Evolutionary conservation across 2,329 filamentous ascomycete species (phyloP).

Genomic region (Verticillium albo-atrum): DNA sequence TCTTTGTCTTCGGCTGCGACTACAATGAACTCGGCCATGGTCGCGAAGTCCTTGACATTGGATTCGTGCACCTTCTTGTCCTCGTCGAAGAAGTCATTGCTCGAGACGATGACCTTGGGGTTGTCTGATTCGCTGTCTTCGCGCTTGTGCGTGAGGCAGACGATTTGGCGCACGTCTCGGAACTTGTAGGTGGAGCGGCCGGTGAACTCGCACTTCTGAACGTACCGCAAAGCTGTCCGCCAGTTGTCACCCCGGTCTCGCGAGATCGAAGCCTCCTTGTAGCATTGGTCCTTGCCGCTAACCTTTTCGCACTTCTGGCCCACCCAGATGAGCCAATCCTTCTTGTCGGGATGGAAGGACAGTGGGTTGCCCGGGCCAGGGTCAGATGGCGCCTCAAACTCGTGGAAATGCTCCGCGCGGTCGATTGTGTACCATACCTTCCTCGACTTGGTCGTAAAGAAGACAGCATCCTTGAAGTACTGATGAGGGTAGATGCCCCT

Average conservation of each 20-base stretch:
- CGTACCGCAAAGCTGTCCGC: slow-evolving; percentile 69
- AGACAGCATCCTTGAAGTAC: slow-evolving; percentile 80
- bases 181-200: slow-evolving; percentile 55
- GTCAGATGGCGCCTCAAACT: slow-evolving; percentile 65
- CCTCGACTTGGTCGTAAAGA: slow-evolving; percentile 66
- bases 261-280: slow-evolving; percentile 70
- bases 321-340: slow-evolving; percentile 90
- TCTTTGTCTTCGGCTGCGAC: slow-evolving; percentile 72
- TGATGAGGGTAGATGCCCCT: slow-evolving; percentile 69
- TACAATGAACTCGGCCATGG: slow-evolving; percentile 95
- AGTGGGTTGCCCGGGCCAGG: slow-evolving; percentile 41
- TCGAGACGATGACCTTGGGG: slow-evolving; percentile 67
- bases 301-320: slow-evolving; percentile 64
- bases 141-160: slow-evolving; percentile 53
- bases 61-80: slow-evolving; percentile 58
- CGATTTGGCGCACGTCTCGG: slow-evolving; percentile 49
- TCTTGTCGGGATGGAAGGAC: slow-evolving; percentile 77
- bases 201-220: slow-evolving; percentile 83
- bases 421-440: slow-evolving; percentile 79
- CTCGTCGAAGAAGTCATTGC: slow-evolving; percentile 70
- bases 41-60: slow-evolving; percentile 80
- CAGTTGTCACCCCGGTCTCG: slow-evolving; percentile 77
- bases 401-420: slow-evolving; percentile 67
- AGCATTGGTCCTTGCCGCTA: slow-evolving; percentile 53
- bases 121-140: slow-evolving; percentile 61